Base-by-base conservation (phyloP, 2,329 filamentous ascomycete genomes). In the Cercospora janseana region DNA sequence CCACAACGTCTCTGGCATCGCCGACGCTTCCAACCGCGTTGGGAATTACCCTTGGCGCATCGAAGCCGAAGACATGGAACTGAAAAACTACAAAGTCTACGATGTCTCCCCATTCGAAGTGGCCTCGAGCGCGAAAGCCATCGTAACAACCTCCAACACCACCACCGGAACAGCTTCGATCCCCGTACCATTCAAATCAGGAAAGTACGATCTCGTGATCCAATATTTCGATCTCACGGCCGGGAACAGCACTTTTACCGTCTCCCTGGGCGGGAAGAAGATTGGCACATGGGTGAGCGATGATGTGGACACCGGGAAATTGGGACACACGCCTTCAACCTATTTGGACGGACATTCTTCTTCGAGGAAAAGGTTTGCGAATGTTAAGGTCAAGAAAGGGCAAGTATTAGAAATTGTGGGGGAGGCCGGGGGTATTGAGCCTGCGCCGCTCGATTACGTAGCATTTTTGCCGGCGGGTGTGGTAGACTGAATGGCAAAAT, bases 361-460 rank as follows among this genome's bases (percentile, higher is more conserved):
- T 3, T 80, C 77, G 4, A 70, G 85, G 4, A 0, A 60, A 70
- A 12, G 68, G 84, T 6, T 58, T 63, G 32, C 73, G 72, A 48
- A 81, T 0, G 70, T 85, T 0, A 60, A 70, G 12, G 67, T 85
- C 5, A 59, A 64, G 29, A 74, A 72, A 47, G 81, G 81, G 0
- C 77, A 80, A 56, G 60, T 65, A 46, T 56, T 86, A 46, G 78
- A 71, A 58, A 74, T 86, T 52, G 73, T 79, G 3, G 82, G 83
- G 0, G 70, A 59, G 23, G 76, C 83, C 0, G 72, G 84, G 64
- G 82, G 83, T 0, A 69, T 72, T 20, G 85, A 87, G 69, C 75
- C 75, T 8, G 85, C 84, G 44, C 81, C 84, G 4, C 46, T 88
- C 54, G 84, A 88, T 68, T 87, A 87, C 65, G 67, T 87, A 32